Conservation (phyloP, 257 asterid species). For the Capsicum rhomboideum region DNA sequence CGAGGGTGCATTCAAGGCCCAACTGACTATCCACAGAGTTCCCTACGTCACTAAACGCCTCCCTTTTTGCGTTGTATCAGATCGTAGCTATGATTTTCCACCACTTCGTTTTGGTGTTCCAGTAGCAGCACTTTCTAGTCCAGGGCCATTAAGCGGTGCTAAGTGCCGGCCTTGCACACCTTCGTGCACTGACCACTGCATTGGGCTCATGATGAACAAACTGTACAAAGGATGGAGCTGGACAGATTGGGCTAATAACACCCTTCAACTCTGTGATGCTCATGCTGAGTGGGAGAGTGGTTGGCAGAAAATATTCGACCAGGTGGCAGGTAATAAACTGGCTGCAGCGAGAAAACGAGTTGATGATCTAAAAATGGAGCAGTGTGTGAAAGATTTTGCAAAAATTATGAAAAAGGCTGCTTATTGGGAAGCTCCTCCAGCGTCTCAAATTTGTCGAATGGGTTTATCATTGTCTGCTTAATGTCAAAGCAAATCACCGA, state of each 20-base stretch:
- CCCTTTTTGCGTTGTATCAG: conserved; percentile 79
- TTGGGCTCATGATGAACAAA: conserved; percentile 47
- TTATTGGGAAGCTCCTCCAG: conserved; percentile 60
- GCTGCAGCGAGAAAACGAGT: conserved; percentile 39
- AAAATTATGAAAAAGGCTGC: conserved; percentile 41
- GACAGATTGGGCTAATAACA: conserved; percentile 66
- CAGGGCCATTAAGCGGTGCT: conserved; percentile 75
- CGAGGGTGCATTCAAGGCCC: conserved; percentile 82
- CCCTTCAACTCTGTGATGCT: conserved; percentile 69
- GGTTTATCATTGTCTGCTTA: conserved; percentile 14
- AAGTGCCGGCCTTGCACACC: conserved; percentile 91
- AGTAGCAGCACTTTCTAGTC: conserved; percentile 69
- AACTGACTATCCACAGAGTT: conserved; percentile 43
- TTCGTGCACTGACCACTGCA: conserved; percentile 48
- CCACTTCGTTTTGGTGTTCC: conserved; percentile 67
- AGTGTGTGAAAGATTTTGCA: conserved; percentile 52
- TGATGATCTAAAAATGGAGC: conserved; percentile 30
- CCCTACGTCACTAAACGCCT: conserved; percentile 27
- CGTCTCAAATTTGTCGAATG: conserved; percentile 44
- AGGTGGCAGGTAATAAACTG: conserved; percentile 35
- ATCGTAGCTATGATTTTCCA: conserved; percentile 56
- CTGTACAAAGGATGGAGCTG: conserved; percentile 69
- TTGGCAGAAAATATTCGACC: conserved; percentile 65
- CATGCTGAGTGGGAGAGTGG: conserved; percentile 64
- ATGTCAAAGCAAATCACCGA: background rate